A percentile compares a stretch with the other conserved stretches of the same genome.
Evolutionary conservation across 169 alveolate species (phyloP).

Genomic region (Plasmodium coatneyi): DNA sequence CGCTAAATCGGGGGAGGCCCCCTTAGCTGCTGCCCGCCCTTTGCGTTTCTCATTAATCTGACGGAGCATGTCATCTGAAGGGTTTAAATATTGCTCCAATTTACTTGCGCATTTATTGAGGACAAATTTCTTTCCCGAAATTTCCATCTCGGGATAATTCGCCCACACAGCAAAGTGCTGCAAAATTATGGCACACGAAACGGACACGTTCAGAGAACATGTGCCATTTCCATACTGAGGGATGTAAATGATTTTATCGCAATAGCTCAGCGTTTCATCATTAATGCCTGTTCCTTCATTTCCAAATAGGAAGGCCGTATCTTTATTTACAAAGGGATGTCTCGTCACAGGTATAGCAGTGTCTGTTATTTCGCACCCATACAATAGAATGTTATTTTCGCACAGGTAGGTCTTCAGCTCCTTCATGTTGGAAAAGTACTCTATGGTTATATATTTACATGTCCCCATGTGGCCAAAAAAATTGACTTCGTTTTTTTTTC

Average conservation of each 20-base stretch:
- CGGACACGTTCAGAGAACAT: conserved; percentile 91
- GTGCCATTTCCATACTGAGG: conserved; percentile 92
- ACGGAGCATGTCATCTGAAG: conserved; percentile 22
- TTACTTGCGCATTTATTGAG: conserved; percentile 29
- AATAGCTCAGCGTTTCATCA: conserved; percentile 85
- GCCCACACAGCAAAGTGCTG: conserved; percentile 89
- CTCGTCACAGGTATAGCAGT: conserved; percentile 84
- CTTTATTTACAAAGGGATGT: conserved; percentile 80
- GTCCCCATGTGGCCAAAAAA: conserved; percentile 83
- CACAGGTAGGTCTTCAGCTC: conserved; percentile 75
- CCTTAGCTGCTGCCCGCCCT: not conserved
- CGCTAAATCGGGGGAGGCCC: not conserved
- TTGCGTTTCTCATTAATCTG: conserved; percentile 18
- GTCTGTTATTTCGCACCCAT: conserved; percentile 90
- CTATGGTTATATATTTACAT: conserved; percentile 66
- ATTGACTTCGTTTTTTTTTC: conserved; percentile 65
- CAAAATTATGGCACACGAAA: conserved; percentile 92
- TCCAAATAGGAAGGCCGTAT: conserved; percentile 92
- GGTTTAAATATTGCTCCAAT: conserved; percentile 41
- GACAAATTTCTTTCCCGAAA: conserved; percentile 41
- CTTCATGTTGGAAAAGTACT: conserved; percentile 52
- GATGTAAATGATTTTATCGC: conserved; percentile 92
- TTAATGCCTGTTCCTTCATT: conserved; percentile 93
- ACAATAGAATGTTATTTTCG: conserved; percentile 80
- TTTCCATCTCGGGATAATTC: conserved; percentile 15